Evolutionary conservation across 441 rosid species (phyloP), one percentile per base, ranked within the genome.

Genomic region (Croton laevigatus): DNA sequence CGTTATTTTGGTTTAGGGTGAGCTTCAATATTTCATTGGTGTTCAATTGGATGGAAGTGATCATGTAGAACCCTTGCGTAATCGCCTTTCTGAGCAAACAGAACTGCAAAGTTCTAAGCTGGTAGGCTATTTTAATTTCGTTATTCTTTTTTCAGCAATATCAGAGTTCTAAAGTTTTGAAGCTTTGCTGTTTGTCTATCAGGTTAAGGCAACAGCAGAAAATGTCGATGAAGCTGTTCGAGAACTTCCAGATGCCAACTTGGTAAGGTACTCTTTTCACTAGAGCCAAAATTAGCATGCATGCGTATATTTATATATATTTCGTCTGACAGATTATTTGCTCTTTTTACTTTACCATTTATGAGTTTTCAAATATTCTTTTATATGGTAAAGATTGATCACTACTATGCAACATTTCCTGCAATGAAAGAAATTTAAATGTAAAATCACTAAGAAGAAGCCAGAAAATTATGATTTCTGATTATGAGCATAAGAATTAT

Each of bases 21-120:
- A 94, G 87, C 97, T 94, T 79, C 98, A 94, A 81, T 94, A 94
- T 80, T 94, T 94, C 84, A 94, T 94, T 37, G 98, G 98, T 74
- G 98, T 94, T 75, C 98, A 94, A 80, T 88, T 94, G 48, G 98
- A 94, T 81, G 98, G 98, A 73, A 91, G 98, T 71, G 93, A 91
- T 79, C 97, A 90, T 70, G 80, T 94, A 71, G 97, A 91, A 82
- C 98, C 97, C 61, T 77, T 91, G 59, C 59, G 82, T 49, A 94
- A 81, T 77, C 92, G 97, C 62, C 91, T 94, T 57, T 94, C 97
- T 32, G 98, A 88, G 75, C 34, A n/a, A 64, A 83, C 95, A 55
- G 97, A 94, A 81, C 76, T 22, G 42, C 86, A 81, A 76, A 82
- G 97, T 81, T 69, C 95, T 48, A 94, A 88, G 82, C 13, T 91